Evolutionary conservation across 768 basidiomycete species (phyloP), one percentile per base, ranked within the genome.

Genomic region (Favolaschia claudopus): DNA sequence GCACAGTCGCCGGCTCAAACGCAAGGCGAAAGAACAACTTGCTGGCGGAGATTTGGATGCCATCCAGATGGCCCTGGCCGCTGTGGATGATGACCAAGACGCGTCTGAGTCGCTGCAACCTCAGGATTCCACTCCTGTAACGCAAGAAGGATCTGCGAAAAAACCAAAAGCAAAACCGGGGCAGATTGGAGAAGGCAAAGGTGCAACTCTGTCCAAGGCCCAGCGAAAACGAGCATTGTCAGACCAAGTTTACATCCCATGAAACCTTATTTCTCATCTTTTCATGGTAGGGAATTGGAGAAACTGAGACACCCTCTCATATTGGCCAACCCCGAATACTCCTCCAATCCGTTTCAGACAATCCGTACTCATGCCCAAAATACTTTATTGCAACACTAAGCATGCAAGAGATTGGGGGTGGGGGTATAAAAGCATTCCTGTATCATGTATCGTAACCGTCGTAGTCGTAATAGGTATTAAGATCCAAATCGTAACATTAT

Each of bases 291-390:
- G 19, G 77, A 88, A 70, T 62, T 82, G 61, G 92, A 94, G 70
- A 83, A 80, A 50, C 75, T 89, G 25, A 80, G 92, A 58, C 86
- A 89, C 57, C 91, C 90, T 10, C 74, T 88, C 61, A 86, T 93
- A 36, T 77, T 89, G 28, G 78, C 85, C 20, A 88, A 87, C 66
- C 79, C 88, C 6, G 81, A 84, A 34, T 93, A 87, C 67, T 72
- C 84, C 10, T 73, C 82, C 29, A 89, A 88, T 67, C 92, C 92
- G 1, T 93, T 93, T 69, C 77, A 87, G 66, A 88, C 90, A 1
- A 90, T 93, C 64, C 87, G 91, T 6, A 88, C 82, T 5, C 92
- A 94, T 70, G 90, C 88, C 3, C 81, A 88, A 70, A 93, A 93
- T 68, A 92, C 92, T 0, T 77, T 93, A 12, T 60, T 92, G 32